A percentile compares a stretch with the other conserved stretches of the same genome.
Evolutionary conservation across 2,329 filamentous ascomycete genomes (phyloP).

Genomic region (Helotiales sp.): DNA sequence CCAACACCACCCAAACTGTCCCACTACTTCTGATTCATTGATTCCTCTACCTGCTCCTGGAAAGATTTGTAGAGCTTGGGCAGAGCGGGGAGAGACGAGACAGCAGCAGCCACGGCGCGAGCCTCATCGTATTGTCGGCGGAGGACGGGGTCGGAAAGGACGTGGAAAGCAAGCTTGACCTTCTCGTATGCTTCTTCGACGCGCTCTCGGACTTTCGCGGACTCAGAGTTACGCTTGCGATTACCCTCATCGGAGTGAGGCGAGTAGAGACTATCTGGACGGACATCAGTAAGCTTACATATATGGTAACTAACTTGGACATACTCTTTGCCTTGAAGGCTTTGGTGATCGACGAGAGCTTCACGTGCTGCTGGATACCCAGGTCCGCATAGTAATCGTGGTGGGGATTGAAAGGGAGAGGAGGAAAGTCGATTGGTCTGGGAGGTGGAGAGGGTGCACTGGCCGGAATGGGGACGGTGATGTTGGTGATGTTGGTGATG

Average conservation of each 20-base stretch:
- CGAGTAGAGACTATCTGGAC: not conserved
- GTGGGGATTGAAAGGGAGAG: not conserved
- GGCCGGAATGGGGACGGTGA: not conserved
- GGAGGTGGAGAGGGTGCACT: not conserved
- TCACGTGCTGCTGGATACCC: not conserved
- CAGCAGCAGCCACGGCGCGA: not conserved
- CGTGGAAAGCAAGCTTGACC: not conserved
- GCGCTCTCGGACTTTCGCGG: not conserved
- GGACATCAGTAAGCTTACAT: not conserved
- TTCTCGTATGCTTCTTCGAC: not conserved
- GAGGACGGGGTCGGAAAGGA: not conserved
- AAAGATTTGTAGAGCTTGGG: not conserved
- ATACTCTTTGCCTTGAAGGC: not conserved
- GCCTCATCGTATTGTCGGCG: conserved; percentile 1
- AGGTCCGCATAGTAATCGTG: not conserved
- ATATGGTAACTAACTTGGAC: not conserved
- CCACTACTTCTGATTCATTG: not conserved
- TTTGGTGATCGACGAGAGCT: not conserved
- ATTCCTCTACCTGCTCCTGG: not conserved
- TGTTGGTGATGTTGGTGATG: too few relatives aligned
- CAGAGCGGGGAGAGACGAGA: too few relatives aligned
- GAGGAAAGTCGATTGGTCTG: not conserved
- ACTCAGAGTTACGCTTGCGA: not conserved
- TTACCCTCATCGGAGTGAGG: not conserved
- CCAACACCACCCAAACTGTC: not conserved